Evolutionary conservation across 257 asterid species (phyloP).

Genomic region (Anisodus tanguticus): DNA sequence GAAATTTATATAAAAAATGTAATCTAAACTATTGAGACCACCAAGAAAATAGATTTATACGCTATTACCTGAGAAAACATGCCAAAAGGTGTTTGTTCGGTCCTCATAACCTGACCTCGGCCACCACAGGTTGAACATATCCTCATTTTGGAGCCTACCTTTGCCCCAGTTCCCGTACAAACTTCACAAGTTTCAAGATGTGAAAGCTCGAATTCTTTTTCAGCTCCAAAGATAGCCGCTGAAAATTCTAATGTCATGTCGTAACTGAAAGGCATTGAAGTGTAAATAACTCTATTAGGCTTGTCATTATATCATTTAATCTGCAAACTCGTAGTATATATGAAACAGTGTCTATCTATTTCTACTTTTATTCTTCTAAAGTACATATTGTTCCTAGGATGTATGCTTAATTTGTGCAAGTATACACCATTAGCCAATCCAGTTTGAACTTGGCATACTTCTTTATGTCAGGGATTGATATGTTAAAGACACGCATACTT

Average conservation of each 20-base stretch:
- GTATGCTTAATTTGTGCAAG: conserved; percentile 8
- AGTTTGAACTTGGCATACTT: background rate
- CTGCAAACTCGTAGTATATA: conserved; percentile 9
- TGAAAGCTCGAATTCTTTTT: conserved; percentile 87
- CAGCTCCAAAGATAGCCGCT: conserved; percentile 92
- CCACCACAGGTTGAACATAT: conserved; percentile 98
- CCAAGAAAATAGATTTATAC: background rate
- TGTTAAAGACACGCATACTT: background rate
- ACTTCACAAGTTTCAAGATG: conserved; percentile 94
- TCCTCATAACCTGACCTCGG: conserved; percentile 98
- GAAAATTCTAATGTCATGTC: conserved; percentile 83
- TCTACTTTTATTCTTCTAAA: conserved; percentile 22
- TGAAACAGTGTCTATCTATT: background rate
- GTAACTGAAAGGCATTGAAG: conserved; percentile 62
- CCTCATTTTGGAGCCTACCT: conserved; percentile 91
- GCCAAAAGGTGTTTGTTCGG: conserved; percentile 99
- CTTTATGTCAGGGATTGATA: background rate
- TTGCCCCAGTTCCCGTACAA: conserved; percentile 96
- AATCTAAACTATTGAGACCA: background rate
- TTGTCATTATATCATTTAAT: background rate
- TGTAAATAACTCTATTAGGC: conserved; percentile 24
- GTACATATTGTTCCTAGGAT: background rate
- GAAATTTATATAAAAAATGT: background rate
- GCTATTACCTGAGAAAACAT: conserved; percentile 89
- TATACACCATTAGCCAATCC: background rate